phyloP scores from a whole-genome alignment of 306 rosid genomes.

The Oemleria cerasiformis region DNA sequence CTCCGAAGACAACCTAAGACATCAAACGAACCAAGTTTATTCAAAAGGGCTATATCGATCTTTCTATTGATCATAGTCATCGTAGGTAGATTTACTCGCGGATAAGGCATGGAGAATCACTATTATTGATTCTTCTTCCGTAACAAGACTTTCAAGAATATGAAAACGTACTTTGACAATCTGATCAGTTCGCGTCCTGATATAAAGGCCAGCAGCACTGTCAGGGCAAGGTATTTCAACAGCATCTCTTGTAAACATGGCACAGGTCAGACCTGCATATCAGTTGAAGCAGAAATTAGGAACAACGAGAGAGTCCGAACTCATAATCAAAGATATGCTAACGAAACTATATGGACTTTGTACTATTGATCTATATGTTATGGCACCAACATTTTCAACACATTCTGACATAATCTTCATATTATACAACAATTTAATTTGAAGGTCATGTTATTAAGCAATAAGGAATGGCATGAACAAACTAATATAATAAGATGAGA shows the following conservation, averaged over 20 bases:
- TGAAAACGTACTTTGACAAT: constrained; percentile 67
- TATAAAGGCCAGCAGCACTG: constrained; percentile 76
- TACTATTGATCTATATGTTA: constrained; percentile 3
- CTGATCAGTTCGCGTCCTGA: constrained; percentile 72
- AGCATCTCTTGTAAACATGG: constrained; percentile 61
- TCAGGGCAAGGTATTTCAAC: constrained; percentile 88
- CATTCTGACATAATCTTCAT: background rate
- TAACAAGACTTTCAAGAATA: constrained; percentile 22
- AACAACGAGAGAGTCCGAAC: constrained; percentile 7
- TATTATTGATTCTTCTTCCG: background rate
- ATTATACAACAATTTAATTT: background rate
- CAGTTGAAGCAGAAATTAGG: constrained; percentile 35
- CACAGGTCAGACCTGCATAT: constrained; percentile 78
- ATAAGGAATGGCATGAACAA: constrained; percentile 1
- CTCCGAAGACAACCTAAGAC: constrained; percentile 69
- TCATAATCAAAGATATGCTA: background rate
- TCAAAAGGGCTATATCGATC: constrained; percentile 15
- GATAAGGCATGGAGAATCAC: background rate
- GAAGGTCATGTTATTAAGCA: constrained; percentile 1
- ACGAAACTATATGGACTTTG: background rate
- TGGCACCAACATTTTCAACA: constrained; percentile 13
- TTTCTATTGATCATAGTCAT: background rate
- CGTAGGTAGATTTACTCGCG: background rate
- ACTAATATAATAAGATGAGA: background rate
- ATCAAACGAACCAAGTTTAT: constrained; percentile 2